Evolutionary conservation across 495 filamentous ascomycete genomes (phyloP), one percentile per base, ranked within the genome.

Genomic region (Penicillium lagena): DNA sequence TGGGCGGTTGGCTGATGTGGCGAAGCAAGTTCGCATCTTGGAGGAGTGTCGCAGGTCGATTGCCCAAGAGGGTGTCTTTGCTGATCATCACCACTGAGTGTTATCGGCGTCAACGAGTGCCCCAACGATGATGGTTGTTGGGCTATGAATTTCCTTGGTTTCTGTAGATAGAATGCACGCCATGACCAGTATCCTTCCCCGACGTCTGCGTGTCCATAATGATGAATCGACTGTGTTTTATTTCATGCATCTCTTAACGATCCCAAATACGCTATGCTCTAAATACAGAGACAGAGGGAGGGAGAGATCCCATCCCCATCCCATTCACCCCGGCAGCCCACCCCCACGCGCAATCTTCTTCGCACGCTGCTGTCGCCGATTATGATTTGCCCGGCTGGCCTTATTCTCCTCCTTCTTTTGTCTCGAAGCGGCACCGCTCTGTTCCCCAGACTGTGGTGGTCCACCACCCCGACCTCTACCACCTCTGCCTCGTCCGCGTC

Each of bases 1-100:
- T 59, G 78, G 88, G 13, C 76, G 77, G 36, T 72, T 98, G 35
- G 87, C 77, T 12, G 94, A 98, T 50, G 84, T 98, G 22, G 84
- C 84, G 9, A 85, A 86, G 58, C 93, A 97, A 58, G 86, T 90
- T 30, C 77, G 81, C 27, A 88, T 98, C 39, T 62, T 98, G 46
- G 85, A 87, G 12, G 87, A 91, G 62, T 97, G 93, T 57, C 85
- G 93, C 64, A 81, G 77, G 52, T 73, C 74, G 9, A 65, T 76
- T 47, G 67, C 67, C n/a, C 45, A 67, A 28, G 59, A 66, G 37
- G 66, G 70, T 30, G 59, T 66, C 35, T 65, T 67, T 17, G 55
- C 64, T 1, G 51, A 63, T 42, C 60, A 68, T 41, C 60, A 68
- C 40, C 55, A 67, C 46, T 62, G 56, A 49, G 30, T 7, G 7